These are phyloP conservation scores for Apiotrichum veenhuisii DNA, from an alignment of 1,284 basidiomycete species.

Conservation along the genomic window DNA sequence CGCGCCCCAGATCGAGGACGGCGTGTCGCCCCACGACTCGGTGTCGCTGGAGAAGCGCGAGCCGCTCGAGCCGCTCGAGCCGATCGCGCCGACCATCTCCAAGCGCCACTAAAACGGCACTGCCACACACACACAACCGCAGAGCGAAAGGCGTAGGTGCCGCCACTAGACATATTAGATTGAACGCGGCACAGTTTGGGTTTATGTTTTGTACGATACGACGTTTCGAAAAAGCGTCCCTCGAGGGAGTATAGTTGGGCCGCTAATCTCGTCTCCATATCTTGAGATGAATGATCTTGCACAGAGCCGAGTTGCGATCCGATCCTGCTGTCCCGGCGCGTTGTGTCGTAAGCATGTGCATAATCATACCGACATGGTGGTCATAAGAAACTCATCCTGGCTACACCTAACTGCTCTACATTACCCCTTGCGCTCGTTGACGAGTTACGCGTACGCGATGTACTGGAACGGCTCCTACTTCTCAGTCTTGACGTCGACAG, in stretches of 20 bases:
- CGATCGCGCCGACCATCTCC: not conserved
- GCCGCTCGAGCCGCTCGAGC: not conserved
- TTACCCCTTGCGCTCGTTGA: no score
- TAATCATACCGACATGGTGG: no score
- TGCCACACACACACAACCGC: not conserved
- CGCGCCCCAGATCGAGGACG: not conserved
- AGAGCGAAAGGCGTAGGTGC: not conserved
- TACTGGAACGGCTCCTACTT: no score
- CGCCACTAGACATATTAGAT: not conserved
- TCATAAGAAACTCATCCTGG: no score
- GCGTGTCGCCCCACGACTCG: conserved; percentile 1
- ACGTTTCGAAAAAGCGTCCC: not conserved
- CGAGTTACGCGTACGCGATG: no score
- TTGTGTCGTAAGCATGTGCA: no score
- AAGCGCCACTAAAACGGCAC: not conserved
- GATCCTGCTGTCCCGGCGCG: no score
- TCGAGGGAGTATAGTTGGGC: not conserved
- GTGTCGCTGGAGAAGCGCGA: not conserved
- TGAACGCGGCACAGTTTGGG: not conserved
- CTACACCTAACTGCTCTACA: no score
- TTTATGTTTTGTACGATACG: not conserved
- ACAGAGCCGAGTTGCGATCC: not conserved
- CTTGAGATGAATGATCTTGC: not conserved
- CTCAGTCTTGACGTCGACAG: no score
- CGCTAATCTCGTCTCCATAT: not conserved